Conservation (phyloP, 2,329 filamentous ascomycete genomes). For the Talaromyces sp. region DNA sequence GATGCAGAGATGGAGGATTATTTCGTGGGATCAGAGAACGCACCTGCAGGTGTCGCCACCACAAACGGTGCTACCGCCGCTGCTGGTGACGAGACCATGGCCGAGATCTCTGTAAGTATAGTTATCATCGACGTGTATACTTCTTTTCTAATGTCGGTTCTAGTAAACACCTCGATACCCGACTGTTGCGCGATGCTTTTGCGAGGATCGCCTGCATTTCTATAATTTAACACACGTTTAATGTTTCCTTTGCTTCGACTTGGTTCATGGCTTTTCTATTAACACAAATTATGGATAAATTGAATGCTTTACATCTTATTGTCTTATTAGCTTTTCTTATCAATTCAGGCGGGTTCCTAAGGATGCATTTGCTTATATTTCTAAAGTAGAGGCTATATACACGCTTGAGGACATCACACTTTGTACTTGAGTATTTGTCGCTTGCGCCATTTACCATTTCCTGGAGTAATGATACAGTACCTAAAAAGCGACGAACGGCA, state of each 20-base stretch:
- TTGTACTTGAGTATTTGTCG: neutral
- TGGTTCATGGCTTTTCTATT: neutral
- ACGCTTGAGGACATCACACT: neutral
- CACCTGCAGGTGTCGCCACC: conserved; percentile 41
- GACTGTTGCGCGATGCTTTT: neutral
- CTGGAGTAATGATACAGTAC: neutral
- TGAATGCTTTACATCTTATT: neutral
- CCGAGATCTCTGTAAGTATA: conserved; percentile 52
- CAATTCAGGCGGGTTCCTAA: neutral
- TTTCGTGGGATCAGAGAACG: conserved; percentile 55
- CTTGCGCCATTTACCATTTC: neutral
- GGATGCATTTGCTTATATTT: neutral
- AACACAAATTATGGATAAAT: neutral
- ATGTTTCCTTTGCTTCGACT: neutral
- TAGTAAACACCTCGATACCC: conserved; percentile 11
- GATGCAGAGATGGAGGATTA: conserved; percentile 98
- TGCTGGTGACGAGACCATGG: conserved; percentile 54
- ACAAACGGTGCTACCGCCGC: conserved; percentile 49
- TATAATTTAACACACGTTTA: neutral
- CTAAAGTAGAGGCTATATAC: neutral
- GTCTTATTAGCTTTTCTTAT: neutral
- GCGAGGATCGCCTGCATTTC: neutral
- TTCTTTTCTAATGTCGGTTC: neutral
- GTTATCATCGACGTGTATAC: neutral
- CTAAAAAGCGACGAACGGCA: neutral